These are phyloP conservation scores for Fusarium hostae DNA, from an alignment of 2,329 filamentous ascomycete species.

Conservation along the genomic window DNA sequence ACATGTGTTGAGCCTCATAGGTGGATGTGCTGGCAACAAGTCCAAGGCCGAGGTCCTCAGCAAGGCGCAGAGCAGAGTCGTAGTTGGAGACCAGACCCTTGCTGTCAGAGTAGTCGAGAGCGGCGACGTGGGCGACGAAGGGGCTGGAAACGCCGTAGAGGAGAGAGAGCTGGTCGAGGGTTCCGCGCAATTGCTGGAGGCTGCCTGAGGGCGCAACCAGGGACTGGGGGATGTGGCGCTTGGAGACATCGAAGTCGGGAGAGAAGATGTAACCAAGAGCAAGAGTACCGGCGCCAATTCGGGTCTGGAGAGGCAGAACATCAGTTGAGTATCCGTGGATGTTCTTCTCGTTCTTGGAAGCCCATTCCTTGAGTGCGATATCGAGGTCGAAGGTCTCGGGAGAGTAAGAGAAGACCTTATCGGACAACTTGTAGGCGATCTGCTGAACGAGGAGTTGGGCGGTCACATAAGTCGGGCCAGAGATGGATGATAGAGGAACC, in stretches of 20 bases:
- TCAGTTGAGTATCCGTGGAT: slow-evolving; percentile 82
- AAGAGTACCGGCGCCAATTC: slow-evolving; percentile 88
- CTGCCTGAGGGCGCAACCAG: slow-evolving; percentile 88
- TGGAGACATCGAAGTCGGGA: slow-evolving; percentile 91
- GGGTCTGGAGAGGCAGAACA: slow-evolving; percentile 84
- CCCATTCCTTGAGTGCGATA: slow-evolving; percentile 83
- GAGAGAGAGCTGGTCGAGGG: slow-evolving; percentile 90
- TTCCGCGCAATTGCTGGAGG: slow-evolving; percentile 80
- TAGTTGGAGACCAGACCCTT: slow-evolving; percentile 89
- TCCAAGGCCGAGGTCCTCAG: slow-evolving; percentile 90
- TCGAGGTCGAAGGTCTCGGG: slow-evolving; percentile 94
- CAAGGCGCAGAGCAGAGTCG: slow-evolving; percentile 78
- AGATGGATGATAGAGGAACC: slow-evolving; percentile 70
- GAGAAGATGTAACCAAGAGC: slow-evolving; percentile 98
- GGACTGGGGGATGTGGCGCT: slow-evolving; percentile 90
- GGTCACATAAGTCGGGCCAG: slow-evolving; percentile 90
- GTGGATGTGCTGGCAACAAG: slow-evolving; percentile 86
- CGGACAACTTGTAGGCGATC: slow-evolving; percentile 92
- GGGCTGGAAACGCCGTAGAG: slow-evolving; percentile 93
- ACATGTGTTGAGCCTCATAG: slow-evolving; percentile 95
- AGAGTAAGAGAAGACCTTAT: slow-evolving; percentile 98
- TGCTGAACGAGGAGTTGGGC: slow-evolving; percentile 95
- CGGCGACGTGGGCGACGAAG: slow-evolving; percentile 91
- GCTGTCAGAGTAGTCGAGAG: slow-evolving; percentile 80
- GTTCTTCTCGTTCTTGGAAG: slow-evolving; percentile 75